Conservation (phyloP, 164 flowering plant species). For the Vitis cinerea region DNA sequence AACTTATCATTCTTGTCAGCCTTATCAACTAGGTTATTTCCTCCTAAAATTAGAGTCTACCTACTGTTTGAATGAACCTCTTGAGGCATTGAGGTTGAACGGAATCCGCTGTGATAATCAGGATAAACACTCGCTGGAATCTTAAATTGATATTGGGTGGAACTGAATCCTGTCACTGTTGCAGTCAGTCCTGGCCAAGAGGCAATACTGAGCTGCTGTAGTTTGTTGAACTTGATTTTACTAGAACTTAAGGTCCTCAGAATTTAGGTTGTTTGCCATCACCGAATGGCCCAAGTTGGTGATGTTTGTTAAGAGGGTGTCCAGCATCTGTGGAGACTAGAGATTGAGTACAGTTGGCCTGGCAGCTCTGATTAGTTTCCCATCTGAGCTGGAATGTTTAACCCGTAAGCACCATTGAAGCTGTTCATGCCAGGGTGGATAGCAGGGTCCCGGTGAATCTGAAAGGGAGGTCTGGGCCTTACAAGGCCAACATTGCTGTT, state of each 20-base stretch:
- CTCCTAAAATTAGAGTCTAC: too few relatives aligned
- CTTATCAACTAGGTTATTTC: too few relatives aligned
- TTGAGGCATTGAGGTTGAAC: too few relatives aligned
- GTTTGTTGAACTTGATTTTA: constrained; percentile 14
- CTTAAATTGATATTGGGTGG: constrained; percentile 58
- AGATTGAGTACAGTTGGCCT: constrained; percentile 17
- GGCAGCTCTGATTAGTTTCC: background rate
- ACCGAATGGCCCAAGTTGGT: constrained; percentile 16
- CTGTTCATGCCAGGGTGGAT: too few relatives aligned
- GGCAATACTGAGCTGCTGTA: background rate
- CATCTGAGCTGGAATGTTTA: too few relatives aligned
- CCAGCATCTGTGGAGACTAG: constrained; percentile 17
- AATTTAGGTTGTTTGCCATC: constrained; percentile 9
- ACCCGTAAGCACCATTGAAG: too few relatives aligned
- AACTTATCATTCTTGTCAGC: too few relatives aligned
- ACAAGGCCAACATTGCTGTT: constrained; percentile 11
- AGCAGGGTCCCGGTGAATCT: background rate
- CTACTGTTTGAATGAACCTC: too few relatives aligned
- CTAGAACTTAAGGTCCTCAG: constrained; percentile 10
- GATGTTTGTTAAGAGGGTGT: constrained; percentile 23
- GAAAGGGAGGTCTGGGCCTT: constrained; percentile 24
- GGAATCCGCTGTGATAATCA: too few relatives aligned
- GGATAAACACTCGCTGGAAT: constrained; percentile 23
- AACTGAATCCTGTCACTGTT: constrained; percentile 32
- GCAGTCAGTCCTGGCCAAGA: constrained; percentile 24